Evolutionary conservation across 75 land plant species (phyloP), one percentile per base, ranked within the genome.

Genomic region (Pinus taeda): DNA sequence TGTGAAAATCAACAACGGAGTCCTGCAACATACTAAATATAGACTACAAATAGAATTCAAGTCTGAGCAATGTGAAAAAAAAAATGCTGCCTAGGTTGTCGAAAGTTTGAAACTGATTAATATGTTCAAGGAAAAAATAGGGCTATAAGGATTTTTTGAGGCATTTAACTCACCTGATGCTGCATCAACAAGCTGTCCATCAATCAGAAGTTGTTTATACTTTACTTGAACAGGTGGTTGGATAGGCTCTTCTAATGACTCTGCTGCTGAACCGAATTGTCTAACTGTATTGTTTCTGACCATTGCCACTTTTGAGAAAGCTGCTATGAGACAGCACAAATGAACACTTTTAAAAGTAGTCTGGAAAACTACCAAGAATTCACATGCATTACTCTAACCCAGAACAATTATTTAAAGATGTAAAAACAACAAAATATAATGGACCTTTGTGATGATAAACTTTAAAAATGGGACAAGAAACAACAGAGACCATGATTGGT

Each of bases 141-240:
- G 4, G 11, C 33, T 11, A 26, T 39, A 9, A 4, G 20, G 15
- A 14, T 24, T 20, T 14, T 76, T 42, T 11, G 13, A 45, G 67
- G 13, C 22, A 66, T 20, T 15, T 36, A 53, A 53, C 8, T 36
- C 53, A 84, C 85, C 90, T 49, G 90, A 85, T 22, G 83, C 90
- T n/a, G 90, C 71, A 37, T 88, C 87, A 53, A 88, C 90, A 57
- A 88, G 82, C 61, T 88, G 76, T 22, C 90, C 90, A 80, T 88
- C 67, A 18, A 88, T 88, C 24, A 88, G 65, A 20, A 88, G 82
- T 75, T 85, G 59, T 58, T 80, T 88, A 30, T 60, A 73, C 75
- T 75, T 75, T 29, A 82, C 81, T 18, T 85, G 76, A 71, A 84
- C 84, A 7, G 87, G 82, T 20, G 90, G 80, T 59, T 80, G 78